phyloP scores from a whole-genome alignment of 345 rosid species.

The Eucalyptus albens region DNA sequence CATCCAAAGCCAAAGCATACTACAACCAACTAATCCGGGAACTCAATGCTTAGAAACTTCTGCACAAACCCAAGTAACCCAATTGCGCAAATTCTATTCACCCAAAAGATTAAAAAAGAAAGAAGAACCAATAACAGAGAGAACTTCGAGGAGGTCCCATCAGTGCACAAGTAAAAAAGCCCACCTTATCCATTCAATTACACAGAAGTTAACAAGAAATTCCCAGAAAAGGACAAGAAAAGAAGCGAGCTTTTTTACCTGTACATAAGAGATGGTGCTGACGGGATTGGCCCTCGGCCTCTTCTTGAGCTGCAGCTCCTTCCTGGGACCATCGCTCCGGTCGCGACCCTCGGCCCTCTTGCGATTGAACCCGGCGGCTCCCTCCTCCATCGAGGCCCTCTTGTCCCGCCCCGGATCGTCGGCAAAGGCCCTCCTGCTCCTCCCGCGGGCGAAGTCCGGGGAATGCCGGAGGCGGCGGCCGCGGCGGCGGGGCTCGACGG shows the following conservation, averaged over 20 bases:
- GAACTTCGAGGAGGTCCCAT: background rate
- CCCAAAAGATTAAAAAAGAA: background rate
- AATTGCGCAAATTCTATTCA: background rate
- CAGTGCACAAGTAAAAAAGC: background rate
- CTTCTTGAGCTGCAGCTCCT: slow-evolving; percentile 57
- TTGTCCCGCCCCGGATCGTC: background rate
- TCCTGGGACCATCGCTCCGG: slow-evolving; percentile 39
- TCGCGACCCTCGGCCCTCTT: slow-evolving; percentile 78
- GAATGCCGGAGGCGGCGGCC: background rate
- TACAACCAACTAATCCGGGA: background rate
- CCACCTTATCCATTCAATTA: background rate
- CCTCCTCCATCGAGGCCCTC: slow-evolving; percentile 13
- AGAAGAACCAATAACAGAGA: background rate
- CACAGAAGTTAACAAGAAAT: background rate
- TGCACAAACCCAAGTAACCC: background rate
- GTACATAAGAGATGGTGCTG: slow-evolving; percentile 84
- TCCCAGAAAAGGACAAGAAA: background rate
- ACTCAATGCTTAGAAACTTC: background rate
- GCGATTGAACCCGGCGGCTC: slow-evolving; percentile 49
- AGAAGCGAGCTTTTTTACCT: slow-evolving; percentile 18
- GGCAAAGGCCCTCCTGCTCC: background rate
- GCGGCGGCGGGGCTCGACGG: background rate
- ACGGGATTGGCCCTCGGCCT: slow-evolving; percentile 60
- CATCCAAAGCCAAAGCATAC: background rate
- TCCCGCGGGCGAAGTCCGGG: background rate